A percentile compares a stretch with the other conserved stretches of the same genome.
Conservation (phyloP, 805 yeast species). For the Helenozyma rhizophorensis region DNA sequence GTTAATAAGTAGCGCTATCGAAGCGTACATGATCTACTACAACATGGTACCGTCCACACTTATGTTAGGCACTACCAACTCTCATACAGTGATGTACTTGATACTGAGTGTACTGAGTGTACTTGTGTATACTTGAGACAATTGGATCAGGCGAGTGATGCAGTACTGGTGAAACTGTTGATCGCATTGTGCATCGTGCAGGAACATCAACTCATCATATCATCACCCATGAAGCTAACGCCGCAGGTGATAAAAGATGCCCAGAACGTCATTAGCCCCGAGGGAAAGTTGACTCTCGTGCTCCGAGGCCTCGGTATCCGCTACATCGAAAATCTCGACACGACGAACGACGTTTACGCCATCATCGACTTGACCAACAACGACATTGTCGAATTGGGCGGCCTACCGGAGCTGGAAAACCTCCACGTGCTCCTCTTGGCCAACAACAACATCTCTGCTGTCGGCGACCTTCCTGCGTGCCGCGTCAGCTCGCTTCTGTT, state of each 20-base stretch:
- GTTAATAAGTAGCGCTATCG: too few species aligned
- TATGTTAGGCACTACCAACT: too few species aligned
- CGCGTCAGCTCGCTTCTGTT: constrained; percentile 47
- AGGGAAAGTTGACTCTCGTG: constrained; percentile 30
- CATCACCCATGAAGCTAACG: constrained; percentile 36
- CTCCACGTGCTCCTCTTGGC: constrained; percentile 55
- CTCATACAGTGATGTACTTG: too few species aligned
- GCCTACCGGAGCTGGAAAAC: constrained; percentile 41
- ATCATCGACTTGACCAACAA: constrained; percentile 76
- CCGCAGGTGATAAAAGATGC: constrained; percentile 27
- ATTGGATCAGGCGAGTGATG: too few species aligned
- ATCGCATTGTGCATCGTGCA: too few species aligned
- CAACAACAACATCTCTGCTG: constrained; percentile 50
- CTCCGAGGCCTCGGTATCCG: constrained; percentile 31
- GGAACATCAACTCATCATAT: not conserved
- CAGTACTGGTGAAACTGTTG: too few species aligned
- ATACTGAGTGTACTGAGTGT: too few species aligned
- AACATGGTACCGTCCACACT: too few species aligned
- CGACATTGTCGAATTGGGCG: constrained; percentile 52
- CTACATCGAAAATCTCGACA: constrained; percentile 32
- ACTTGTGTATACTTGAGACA: too few species aligned
- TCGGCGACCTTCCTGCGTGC: constrained; percentile 26
- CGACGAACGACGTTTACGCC: constrained; percentile 33
- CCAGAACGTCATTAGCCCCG: constrained; percentile 30
- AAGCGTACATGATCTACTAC: too few species aligned